phyloP scores from a whole-genome alignment of 305 asterid species.

The Rubia peregrina region DNA sequence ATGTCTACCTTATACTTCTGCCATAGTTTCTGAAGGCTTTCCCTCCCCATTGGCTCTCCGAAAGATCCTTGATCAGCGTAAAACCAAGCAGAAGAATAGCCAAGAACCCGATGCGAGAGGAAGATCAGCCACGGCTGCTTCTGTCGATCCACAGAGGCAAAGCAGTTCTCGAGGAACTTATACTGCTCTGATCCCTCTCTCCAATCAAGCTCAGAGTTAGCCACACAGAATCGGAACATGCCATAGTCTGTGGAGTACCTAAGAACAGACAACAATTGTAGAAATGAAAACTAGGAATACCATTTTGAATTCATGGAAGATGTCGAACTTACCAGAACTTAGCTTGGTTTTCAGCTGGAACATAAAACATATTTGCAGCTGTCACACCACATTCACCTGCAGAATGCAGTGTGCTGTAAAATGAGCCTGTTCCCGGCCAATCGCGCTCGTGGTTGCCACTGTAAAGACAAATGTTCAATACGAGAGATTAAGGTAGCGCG shows the following conservation, averaged over 20 bases:
- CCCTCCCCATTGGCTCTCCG: slow-evolving; percentile 92
- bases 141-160: slow-evolving; percentile 79
- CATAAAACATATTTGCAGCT: slow-evolving; percentile 69
- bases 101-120: slow-evolving; percentile 78
- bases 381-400: slow-evolving; percentile 97
- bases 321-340: slow-evolving; percentile 59
- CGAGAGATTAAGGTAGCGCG: too few species aligned
- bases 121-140: slow-evolving; percentile 95
- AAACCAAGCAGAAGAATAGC: slow-evolving; percentile 59
- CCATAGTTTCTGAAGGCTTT: slow-evolving; percentile 86
- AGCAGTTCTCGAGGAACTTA: slow-evolving; percentile 71
- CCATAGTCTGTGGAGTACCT: slow-evolving; percentile 96
- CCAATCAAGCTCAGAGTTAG: slow-evolving; percentile 95
- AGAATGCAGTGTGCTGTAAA: slow-evolving; percentile 65
- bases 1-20: slow-evolving; percentile 95
- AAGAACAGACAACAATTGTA: slow-evolving; percentile 9
- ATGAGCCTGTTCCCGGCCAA: slow-evolving; percentile 93
- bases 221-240: slow-evolving; percentile 92
- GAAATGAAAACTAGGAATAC: background rate
- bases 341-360: slow-evolving; percentile 88
- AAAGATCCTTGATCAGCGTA: slow-evolving; percentile 70
- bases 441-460: slow-evolving; percentile 98
- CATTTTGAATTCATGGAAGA: background rate
- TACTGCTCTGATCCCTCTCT: slow-evolving; percentile 88
- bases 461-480: slow-evolving; percentile 15